Base-by-base conservation (phyloP, 1,139 yeast genomes). In the Casaregolazyma suthepensis region DNA sequence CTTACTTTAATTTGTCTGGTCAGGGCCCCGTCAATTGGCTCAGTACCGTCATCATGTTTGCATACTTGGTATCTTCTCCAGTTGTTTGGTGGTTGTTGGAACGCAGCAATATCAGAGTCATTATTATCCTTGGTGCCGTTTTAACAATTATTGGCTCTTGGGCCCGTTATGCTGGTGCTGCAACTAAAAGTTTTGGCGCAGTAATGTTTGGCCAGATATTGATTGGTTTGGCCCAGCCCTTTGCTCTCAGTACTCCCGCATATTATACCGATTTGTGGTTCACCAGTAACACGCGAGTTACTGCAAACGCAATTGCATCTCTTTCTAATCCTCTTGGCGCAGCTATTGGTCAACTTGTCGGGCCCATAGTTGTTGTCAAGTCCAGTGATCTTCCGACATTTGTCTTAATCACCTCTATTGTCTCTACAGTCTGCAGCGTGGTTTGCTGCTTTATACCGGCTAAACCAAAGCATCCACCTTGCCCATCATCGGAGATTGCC, bases 281-380 rank as follows among this genome's bases (percentile, higher is more conserved):
- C 59, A 68, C 71, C 5, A 59, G 67, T 18, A 54, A 63, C 22
- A 67, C 71, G 1, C 63, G 73, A 26, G 68, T 69, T 22, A 65
- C 71, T 26, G 71, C 72, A 17, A 69, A 69, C 50, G 72, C 71
- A 13, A 61, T 69, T 46, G 69, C 69, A 12, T 65, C 72, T n/a
- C 59, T 69, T 43, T 61, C 73, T 4, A 69, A 68, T 54, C 73
- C 73, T 2, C 58, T 69, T 10, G 73, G 73, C 3, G 72, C 71
- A n/a, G 73, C 73, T n/a, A 60, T 69, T 53, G 73, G 70, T 15
- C 68, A 68, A 54, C 61, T 69, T 2, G 67, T 69, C 6, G 69
- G 71, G 10, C 73, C 73, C 1, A 63, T 67, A 5, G 58, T 69
- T 43, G 71, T 68, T n/a, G 53, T 63, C 7, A 49, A 58, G 20